Evolutionary conservation across 257 asterid species (phyloP), one percentile per base, ranked within the genome.

Genomic region (Forsythia suspensa): DNA sequence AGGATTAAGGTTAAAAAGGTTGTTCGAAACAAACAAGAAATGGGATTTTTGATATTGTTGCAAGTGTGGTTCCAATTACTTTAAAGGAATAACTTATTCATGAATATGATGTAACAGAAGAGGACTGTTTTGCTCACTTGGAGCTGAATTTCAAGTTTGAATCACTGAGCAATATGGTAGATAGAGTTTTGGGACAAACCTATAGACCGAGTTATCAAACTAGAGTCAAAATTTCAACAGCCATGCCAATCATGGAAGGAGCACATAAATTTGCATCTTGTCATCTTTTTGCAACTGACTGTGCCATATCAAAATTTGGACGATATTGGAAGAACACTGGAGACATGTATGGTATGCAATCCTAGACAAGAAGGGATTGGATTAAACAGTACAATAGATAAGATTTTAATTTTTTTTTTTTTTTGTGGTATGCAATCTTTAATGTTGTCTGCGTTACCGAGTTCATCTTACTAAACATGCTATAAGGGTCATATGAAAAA

Each of bases 111-210:
- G 74, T 74, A 74, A 41, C 67, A 3, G 57, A 52, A 5, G 83
- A 74, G 67, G 85, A 82, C 29, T 78, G 70, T 21, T 38, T 78
- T 57, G 82, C 85, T 34, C 85, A 82, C 74, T 79, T 82, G 72
- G 85, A 82, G 74, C 63, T 77, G 16, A 76, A 76, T 4, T 82
- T 82, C 76, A 82, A 68, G 69, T 77, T 82, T 36, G 78, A 40
- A 40, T 63, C 74, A 3, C 69, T 77, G 5, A 77, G 41, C 15
- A 57, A 51, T 20, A 46, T 66, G 66, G 77, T 82, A 21, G 39
- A 78, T 37, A 82, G 82, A 16, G 82, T 82, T 55, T 43, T 78
- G 37, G 82, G 82, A 6, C 73, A 82, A 13, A 82, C 85, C 3
- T 82, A 82, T 12, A 55, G 48, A 37, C 73, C 36, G 7, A 20